These are phyloP conservation scores for Handroanthus guayacan DNA, from an alignment of 257 asterid species.

Conservation along the genomic window DNA sequence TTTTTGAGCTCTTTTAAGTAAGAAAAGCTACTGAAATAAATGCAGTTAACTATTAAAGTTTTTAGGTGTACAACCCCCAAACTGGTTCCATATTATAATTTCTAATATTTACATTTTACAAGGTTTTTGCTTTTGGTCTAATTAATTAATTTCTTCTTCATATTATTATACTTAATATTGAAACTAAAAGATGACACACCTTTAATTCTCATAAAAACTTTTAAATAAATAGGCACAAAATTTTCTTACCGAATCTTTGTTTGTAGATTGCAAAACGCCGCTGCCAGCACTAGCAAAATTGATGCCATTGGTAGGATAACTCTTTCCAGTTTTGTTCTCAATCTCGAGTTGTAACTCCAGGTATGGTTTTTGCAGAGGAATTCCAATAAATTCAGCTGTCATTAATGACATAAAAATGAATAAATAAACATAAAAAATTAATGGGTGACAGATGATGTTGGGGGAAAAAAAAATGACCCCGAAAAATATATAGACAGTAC, in stretches of 20 bases:
- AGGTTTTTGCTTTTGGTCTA: too few relatives aligned
- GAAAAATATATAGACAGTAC: too few relatives aligned
- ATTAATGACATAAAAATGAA: background rate
- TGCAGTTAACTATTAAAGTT: background rate
- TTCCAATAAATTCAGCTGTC: constrained; percentile 64
- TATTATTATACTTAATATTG: too few relatives aligned
- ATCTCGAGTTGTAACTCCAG: constrained; percentile 55
- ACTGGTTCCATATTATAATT: background rate
- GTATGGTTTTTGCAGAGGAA: constrained; percentile 72
- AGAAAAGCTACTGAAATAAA: background rate
- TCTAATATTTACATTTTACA: too few relatives aligned
- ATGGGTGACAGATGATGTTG: background rate
- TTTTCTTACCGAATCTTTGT: constrained; percentile 56
- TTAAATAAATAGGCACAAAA: background rate
- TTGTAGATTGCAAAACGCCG: constrained; percentile 67
- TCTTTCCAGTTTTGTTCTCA: constrained; percentile 44
- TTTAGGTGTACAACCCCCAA: background rate
- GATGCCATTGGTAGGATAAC: constrained; percentile 70
- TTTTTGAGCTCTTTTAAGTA: background rate
- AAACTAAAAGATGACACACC: too few relatives aligned
- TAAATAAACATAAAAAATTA: background rate
- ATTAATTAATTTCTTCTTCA: too few relatives aligned
- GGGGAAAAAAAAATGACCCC: too few relatives aligned
- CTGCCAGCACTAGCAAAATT: constrained; percentile 95
- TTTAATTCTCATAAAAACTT: background rate